Evolutionary conservation across 2,329 filamentous ascomycete genomes (phyloP), one percentile per base, ranked within the genome.

Genomic region (Botrytis aclada): DNA sequence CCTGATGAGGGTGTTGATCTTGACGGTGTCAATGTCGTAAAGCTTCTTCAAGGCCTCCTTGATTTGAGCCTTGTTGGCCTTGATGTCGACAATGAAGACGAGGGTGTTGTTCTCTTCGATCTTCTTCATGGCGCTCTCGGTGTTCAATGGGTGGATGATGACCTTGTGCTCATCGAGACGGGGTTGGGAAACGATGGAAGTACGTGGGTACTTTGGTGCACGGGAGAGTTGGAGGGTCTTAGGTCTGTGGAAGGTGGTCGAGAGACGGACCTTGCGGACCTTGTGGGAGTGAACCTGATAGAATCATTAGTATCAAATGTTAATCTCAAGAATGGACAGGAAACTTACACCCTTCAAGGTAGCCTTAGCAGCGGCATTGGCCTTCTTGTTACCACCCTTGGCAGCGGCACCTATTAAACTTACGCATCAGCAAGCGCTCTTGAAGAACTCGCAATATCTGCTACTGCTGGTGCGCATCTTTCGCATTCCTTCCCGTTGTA

Each of bases 91-190:
- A 81, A 97, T 97, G 90, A 98, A 98, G 84, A 97, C 94, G 70
- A 99, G 91, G 80, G 96, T 99, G 91, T 99, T 99, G 91, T 99
- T 95, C 92, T 99, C 96, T 90, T 99, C 96, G 81, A 99, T 98
- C 93, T 98, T 98, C 94, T 99, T 99, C 95, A 99, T 98, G 83
- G 97, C 96, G 83, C 92, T 96, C 92, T 99, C 96, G 75, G 96
- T 99, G 92, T 99, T 99, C 83, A 99, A 90, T 79, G 96, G 96
- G 91, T 98, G 94, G 83, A 98, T 88, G 85, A 99, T 92, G 84
- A 98, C 89, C 91, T 97, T 98, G 90, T 95, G 93, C 87, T 95
- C 93, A 87, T 99, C 96, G 82, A 99, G 93, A 81, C 94, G 93
- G 81, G 95, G 92, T 83, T 90, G 89, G 85, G 95, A 92, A 82